Evolutionary conservation across 192 early-diverging fungal genomes (phyloP), one percentile per base, ranked within the genome.

Genomic region (Jimgerdemannia flammicorona): DNA sequence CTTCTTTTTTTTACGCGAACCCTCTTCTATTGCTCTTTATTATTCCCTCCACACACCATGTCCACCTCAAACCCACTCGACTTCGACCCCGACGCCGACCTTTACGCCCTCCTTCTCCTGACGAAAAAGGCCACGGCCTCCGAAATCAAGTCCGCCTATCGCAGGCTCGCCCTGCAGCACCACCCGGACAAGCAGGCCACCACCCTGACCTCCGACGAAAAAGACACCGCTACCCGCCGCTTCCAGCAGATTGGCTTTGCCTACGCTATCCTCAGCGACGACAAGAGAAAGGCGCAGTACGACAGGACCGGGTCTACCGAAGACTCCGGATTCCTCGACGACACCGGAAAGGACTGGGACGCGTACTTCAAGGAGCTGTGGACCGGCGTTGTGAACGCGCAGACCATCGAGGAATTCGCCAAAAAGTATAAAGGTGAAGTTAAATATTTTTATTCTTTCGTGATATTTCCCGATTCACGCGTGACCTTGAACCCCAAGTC

Each of bases 61-160:
- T 59, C 49, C 49, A 59, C 49, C 49, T 10, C 49, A 6, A 14
- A 6, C 49, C 8, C 49, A 6, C 49, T 59, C 67, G 19, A 20
- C 18, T 2, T 68, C 6, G 7, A 7, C 40, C 29, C 67, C 19
- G 67, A 68, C 67, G 67, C 19, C 40, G 67, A 68, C 67, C 73
- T 87, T 14, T 97, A 97, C 85, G 95, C 95, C 78, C 87, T 93
- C 18, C 86, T 97, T 39, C 93, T 83, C 4, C 85, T 97, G 3
- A 69, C 86, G 40, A 84, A 88, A 44, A 84, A 90, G 20, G 97
- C 94, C 3, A 83, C 89, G 69, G 81, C 85, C 43, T 19, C 84
- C 4, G 91, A 93, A n/a, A 95, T 99, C 79, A 96, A 95, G 74
- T 93, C 90, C 73, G 95, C 96, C 20, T 98, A 91, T 83, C 88